Conservation (phyloP, 306 rosid species). For the Acacia acuminata region DNA sequence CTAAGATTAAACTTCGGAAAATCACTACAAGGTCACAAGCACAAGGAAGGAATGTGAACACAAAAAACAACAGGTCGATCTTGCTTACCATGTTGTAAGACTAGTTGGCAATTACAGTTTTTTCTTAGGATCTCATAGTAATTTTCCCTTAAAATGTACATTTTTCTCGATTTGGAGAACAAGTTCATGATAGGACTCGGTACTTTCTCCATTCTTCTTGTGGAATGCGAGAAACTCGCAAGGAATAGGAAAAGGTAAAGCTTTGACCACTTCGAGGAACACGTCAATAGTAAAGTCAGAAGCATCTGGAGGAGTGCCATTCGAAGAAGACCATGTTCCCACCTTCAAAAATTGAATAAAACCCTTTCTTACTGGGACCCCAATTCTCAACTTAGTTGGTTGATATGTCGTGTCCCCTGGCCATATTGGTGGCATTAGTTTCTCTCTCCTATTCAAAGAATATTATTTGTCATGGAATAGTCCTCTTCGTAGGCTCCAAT, state of each 20-base stretch:
- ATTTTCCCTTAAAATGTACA: no score
- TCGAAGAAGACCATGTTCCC: background rate
- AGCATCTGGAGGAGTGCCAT: background rate
- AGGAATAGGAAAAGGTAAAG: conserved; percentile 33
- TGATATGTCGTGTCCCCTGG: conserved; percentile 32
- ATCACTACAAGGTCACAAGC: no score
- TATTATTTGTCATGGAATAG: background rate
- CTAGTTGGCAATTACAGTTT: background rate
- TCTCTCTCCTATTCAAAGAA: background rate
- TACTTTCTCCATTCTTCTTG: background rate
- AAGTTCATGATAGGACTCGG: background rate
- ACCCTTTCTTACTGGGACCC: conserved; percentile 31
- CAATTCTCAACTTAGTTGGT: conserved; percentile 39
- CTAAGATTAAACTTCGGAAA: no score
- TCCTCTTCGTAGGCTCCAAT: conserved; percentile 23
- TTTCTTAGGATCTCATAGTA: no score
- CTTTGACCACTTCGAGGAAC: conserved; percentile 22
- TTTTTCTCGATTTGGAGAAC: background rate
- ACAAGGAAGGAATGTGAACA: no score
- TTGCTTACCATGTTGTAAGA: no score
- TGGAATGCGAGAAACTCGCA: conserved; percentile 21
- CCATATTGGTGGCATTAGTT: conserved; percentile 37
- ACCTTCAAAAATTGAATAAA: conserved; percentile 30
- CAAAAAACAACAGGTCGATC: no score
- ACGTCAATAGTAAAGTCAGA: conserved; percentile 38